Base-by-base conservation (phyloP, 768 basidiomycete species). In the Lyophyllum shimeji region DNA sequence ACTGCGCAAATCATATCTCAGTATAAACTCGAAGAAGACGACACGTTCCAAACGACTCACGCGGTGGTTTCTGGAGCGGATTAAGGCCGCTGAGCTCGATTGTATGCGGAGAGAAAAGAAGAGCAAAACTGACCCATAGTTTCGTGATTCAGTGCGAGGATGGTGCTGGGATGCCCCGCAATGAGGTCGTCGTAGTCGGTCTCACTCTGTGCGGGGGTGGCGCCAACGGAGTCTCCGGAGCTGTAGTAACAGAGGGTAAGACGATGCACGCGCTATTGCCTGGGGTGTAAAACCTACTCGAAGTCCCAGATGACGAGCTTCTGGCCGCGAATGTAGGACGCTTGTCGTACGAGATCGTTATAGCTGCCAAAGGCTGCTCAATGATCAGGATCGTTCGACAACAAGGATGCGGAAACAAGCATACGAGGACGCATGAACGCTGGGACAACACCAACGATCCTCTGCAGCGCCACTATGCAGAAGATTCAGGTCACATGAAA, bases 391-490 rank as follows among this genome's bases (percentile, higher is more conserved):
- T 18, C 7, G 7, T 21, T 11, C 2, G 23, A 25, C 2, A 21
- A n/a, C n/a, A n/a, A n/a, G n/a, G 13, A 2, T 21, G 9, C 12
- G 7, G 3, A 25, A 13, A 39, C 7, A 20, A 33, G 66, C 63
- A 11, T 61, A 76, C 76, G 79, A 46, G 79, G 79, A 27, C 79
- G 73, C 76, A 78, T 76, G 55, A 80, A 76, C 23, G 77, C 78
- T 7, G 79, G 79, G 1, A 61, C 60, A 54, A 74, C 74, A 31
- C 79, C 78, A 18, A 71, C 55, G 40, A 80, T 79, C 56, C 71
- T 74, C 39, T 69, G 62, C 7, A 78, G 59, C 23, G 77, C 78
- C 69, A 71, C 76, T 77, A 52, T 9, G n/a, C 48, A 45, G 29
- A 24, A n/a, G n/a, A n/a, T 53, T 37, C 12, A 56, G 51, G 1